These are phyloP conservation scores for Vinca minor DNA, from an alignment of 257 asterid species.

Conservation along the genomic window DNA sequence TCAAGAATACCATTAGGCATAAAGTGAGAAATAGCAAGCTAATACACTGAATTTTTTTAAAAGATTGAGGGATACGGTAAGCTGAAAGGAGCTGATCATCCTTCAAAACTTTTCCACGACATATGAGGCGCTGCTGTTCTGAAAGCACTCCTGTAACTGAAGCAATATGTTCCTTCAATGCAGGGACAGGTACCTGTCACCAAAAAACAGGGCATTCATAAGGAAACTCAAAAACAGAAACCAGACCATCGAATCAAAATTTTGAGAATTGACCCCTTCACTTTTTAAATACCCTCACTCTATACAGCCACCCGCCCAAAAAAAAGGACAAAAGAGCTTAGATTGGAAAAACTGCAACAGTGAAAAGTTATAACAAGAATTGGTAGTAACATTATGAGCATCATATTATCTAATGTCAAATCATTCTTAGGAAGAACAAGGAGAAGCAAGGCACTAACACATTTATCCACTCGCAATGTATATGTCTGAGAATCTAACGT, in stretches of 20 bases:
- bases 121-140: constrained; percentile 96
- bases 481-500: constrained; percentile 78
- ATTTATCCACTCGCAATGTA: constrained; percentile 79
- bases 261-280: neutral
- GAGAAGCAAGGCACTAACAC: constrained; percentile 33
- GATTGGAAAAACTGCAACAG: neutral
- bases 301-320: neutral
- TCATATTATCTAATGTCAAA: neutral
- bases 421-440: neutral
- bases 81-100: constrained; percentile 98
- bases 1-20: neutral
- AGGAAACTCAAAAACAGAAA: constrained; percentile 5
- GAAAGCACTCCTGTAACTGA: constrained; percentile 78
- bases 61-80: constrained; percentile 75
- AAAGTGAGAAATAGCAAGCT: neutral
- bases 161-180: constrained; percentile 81
- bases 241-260: neutral
- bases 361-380: constrained; percentile 25
- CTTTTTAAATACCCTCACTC: neutral
- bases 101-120: constrained; percentile 92
- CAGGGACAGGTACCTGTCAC: constrained; percentile 87
- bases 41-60: constrained; percentile 3
- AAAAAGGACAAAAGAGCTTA: neutral
- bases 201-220: neutral
- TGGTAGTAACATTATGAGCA: constrained; percentile 19